Conservation (phyloP, 202 grass and related monocot species). For the Schoenoplectus triqueter region DNA sequence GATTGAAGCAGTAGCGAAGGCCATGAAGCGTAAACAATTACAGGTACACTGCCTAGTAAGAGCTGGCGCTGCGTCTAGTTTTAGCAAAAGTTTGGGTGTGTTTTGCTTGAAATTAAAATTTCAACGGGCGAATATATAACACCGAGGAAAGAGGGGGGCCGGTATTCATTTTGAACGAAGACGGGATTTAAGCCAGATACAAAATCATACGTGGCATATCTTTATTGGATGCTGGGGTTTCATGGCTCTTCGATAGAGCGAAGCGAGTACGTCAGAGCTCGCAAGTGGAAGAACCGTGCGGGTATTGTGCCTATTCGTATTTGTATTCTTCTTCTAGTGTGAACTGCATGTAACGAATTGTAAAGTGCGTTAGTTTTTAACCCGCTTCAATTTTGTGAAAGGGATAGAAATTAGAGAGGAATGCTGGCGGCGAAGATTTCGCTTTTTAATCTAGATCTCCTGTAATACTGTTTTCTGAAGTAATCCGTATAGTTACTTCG, state of each 20-base stretch:
- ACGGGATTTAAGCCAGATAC: conserved; percentile 38
- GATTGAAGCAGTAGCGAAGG: conserved; percentile 66
- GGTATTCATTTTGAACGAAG: conserved; percentile 54
- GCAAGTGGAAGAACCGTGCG: neutral
- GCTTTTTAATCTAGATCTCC: neutral
- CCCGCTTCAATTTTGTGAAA: neutral
- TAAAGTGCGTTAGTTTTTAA: neutral
- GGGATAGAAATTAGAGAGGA: neutral
- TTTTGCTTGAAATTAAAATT: conserved; percentile 38
- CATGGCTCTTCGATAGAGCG: conserved; percentile 38
- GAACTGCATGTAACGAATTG: neutral
- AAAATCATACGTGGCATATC: conserved; percentile 12
- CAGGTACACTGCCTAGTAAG: neutral
- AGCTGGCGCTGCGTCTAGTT: conserved; percentile 24
- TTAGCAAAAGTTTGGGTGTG: conserved; percentile 34
- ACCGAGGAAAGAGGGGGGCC: conserved; percentile 10
- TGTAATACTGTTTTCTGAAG: neutral
- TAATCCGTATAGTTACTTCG: neutral
- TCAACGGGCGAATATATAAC: conserved; percentile 37
- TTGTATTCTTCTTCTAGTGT: neutral
- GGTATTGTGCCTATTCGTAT: neutral
- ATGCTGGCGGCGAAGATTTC: neutral
- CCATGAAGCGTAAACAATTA: conserved; percentile 43
- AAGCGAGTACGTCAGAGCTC: conserved; percentile 62
- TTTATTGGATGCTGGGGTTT: neutral